Percentiles rank a stretch among this genome's conserved stretches.
Evolutionary conservation across 345 rosid genomes (phyloP).

Genomic region (Populus pruinosa): DNA sequence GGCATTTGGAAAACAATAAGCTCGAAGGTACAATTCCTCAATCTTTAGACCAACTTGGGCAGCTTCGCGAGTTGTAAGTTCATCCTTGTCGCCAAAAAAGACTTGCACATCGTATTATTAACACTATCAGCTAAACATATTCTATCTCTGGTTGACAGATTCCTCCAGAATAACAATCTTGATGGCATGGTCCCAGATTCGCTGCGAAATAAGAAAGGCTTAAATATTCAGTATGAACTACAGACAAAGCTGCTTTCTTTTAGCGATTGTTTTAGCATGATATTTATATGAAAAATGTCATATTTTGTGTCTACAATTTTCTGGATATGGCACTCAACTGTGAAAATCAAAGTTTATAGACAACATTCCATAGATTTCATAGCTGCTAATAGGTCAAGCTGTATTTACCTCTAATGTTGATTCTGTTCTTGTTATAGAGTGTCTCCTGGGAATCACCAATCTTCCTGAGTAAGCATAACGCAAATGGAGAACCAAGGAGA

Average conservation of each 20-base stretch:
- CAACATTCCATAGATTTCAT: too few species aligned
- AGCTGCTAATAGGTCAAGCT: not conserved
- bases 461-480: conserved; percentile 22
- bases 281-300: not conserved
- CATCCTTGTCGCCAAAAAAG: not conserved
- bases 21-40: conserved; percentile 63
- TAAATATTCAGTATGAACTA: conserved; percentile 53
- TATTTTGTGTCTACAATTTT: conserved; percentile 6
- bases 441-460: conserved; percentile 41
- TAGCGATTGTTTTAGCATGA: not conserved
- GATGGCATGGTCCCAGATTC: conserved; percentile 51
- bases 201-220: conserved; percentile 36
- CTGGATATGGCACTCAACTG: not conserved
- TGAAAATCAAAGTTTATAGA: too few species aligned
- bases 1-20: conserved; percentile 78
- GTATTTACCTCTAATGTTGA: not conserved
- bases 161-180: conserved; percentile 60
- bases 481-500: conserved; percentile 4
- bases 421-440: conserved; percentile 40
- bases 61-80: conserved; percentile 57
- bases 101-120: not conserved
- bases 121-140: not conserved
- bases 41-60: conserved; percentile 49
- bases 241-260: not conserved
- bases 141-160: conserved; percentile 44